Percentiles rank a stretch among this genome's conserved stretches.
These are phyloP conservation scores for Penicillium sp. DNA, from an alignment of 2,329 filamentous ascomycete genomes.

Conservation along the genomic window DNA sequence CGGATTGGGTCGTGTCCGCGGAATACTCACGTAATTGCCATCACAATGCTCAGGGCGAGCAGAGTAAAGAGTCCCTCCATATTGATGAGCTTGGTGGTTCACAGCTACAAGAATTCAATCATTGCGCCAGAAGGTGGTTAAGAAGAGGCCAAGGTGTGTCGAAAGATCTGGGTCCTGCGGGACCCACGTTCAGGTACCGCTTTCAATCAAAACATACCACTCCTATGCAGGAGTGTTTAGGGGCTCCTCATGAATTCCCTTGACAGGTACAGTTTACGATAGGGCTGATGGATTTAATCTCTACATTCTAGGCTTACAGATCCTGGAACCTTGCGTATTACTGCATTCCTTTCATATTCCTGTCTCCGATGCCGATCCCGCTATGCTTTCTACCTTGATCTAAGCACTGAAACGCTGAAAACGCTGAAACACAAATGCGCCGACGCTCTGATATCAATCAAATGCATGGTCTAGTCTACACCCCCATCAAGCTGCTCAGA, in stretches of 20 bases:
- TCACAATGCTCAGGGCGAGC: constrained; percentile 65
- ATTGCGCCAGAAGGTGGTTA: constrained; percentile 18
- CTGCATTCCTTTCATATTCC: neutral
- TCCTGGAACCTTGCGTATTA: neutral
- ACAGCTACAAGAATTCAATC: constrained; percentile 30
- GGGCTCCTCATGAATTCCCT: neutral
- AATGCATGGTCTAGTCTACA: neutral
- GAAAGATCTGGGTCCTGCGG: constrained; percentile 1
- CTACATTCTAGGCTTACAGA: neutral
- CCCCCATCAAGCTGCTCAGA: neutral
- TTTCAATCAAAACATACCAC: constrained; percentile 18
- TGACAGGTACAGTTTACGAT: neutral
- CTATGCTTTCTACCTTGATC: neutral
- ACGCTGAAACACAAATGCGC: neutral
- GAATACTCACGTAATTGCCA: constrained; percentile 61
- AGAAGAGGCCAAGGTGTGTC: constrained; percentile 12
- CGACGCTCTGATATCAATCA: neutral
- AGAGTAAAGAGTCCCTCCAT: constrained; percentile 67
- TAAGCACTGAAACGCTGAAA: neutral
- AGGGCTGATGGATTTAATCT: neutral
- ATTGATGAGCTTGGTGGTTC: constrained; percentile 35
- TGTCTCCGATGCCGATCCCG: neutral
- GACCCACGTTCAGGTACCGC: constrained; percentile 25
- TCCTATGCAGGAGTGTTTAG: neutral
- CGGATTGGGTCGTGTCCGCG: neutral